Conservation (phyloP, 371 early-diverging fungal species). For the Fennellomyces sp. region DNA sequence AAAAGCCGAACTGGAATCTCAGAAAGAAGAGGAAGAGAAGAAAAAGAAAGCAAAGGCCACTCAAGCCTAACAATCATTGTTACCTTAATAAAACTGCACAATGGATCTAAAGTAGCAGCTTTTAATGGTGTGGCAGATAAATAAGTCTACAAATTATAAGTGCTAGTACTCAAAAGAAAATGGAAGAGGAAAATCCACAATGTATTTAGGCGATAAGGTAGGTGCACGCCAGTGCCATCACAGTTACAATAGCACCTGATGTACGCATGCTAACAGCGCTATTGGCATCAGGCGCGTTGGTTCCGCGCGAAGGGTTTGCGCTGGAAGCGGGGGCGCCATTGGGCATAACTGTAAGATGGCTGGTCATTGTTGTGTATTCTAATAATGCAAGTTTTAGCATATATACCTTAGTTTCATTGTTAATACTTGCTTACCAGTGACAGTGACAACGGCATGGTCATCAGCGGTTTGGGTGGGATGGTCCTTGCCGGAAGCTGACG, state of each 20-base stretch:
- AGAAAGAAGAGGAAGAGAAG: conserved; percentile 53
- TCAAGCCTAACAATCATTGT: too few species aligned
- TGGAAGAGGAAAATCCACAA: neutral
- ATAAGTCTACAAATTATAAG: too few species aligned
- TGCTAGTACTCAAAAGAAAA: neutral
- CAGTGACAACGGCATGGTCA: neutral
- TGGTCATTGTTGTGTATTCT: conserved; percentile 5
- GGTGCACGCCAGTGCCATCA: conserved; percentile 1
- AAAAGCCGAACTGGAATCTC: conserved; percentile 67
- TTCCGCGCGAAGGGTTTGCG: conserved; percentile 12
- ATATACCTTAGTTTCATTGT: neutral
- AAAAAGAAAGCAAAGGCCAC: neutral
- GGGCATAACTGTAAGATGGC: conserved; percentile 8
- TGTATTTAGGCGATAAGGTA: neutral
- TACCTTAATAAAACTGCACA: too few species aligned
- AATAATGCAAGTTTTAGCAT: neutral
- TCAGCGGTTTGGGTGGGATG: neutral
- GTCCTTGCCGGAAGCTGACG: neutral
- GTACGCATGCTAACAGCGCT: neutral
- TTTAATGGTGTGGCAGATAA: too few species aligned
- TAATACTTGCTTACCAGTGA: neutral
- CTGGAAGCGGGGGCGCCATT: neutral
- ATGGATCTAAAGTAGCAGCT: too few species aligned
- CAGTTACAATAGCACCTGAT: neutral
- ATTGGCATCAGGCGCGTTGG: neutral